Evolutionary conservation across 2,329 filamentous ascomycete species (phyloP).

Genomic region (Dendrostoma leiphaemia): DNA sequence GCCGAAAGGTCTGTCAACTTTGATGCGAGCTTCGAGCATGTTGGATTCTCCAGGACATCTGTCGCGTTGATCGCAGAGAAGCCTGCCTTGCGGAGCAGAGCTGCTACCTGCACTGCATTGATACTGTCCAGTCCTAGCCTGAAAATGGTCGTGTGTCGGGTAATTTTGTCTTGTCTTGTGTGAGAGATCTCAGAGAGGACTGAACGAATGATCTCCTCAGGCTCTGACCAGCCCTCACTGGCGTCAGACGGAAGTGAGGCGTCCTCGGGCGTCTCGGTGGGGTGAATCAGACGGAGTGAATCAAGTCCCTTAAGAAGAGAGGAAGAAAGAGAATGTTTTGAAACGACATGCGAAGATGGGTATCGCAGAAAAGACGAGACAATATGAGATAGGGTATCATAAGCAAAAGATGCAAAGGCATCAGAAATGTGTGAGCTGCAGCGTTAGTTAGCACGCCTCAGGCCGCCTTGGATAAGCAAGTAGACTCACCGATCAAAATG

Average conservation of each 20-base stretch:
- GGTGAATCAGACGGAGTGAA: not conserved
- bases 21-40: slow-evolving; percentile 37
- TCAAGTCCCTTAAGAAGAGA: slow-evolving; percentile 3
- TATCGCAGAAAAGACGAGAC: slow-evolving; percentile 4
- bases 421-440: slow-evolving; percentile 18
- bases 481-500: slow-evolving; percentile 55
- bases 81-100: slow-evolving; percentile 59
- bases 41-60: slow-evolving; percentile 69
- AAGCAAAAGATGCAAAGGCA: slow-evolving; percentile 2
- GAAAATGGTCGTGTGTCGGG: slow-evolving; percentile 70
- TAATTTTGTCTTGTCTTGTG: slow-evolving; percentile 48
- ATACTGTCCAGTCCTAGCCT: slow-evolving; percentile 91
- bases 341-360: slow-evolving; percentile 12
- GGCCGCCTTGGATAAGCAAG: not conserved
- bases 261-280: not conserved
- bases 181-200: slow-evolving; percentile 59
- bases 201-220: slow-evolving; percentile 52
- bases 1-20: not conserved
- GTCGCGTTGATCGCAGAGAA: slow-evolving; percentile 57
- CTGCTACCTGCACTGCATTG: slow-evolving; percentile 76
- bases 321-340: slow-evolving; percentile 4
- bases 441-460: no score
- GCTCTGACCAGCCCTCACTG: slow-evolving; percentile 42
- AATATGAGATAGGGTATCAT: slow-evolving; percentile 14
- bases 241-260: not conserved